Base-by-base conservation (phyloP, 1,139 yeast species). In the Protomyces inouyei region DNA sequence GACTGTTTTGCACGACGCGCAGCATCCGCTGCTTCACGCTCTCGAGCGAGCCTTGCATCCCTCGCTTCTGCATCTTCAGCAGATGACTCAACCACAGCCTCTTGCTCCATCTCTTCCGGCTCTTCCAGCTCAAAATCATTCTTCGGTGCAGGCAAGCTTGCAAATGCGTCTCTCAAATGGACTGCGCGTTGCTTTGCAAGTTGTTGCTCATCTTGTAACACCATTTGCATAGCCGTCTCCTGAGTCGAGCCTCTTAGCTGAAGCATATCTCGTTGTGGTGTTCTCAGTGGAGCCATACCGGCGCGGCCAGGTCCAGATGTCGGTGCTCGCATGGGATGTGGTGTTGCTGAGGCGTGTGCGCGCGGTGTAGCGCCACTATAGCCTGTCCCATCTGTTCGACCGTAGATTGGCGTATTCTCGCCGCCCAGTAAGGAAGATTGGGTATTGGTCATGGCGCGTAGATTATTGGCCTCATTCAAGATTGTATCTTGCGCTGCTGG, bases 41-140 rank as follows among this genome's bases (percentile, higher is more conserved):
- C 71, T 56, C 72, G 70, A 6, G 71, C 65, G 25, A 70, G 55
- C 37, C 72, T 67, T 35, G 75, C 72, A 25, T 75, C 76, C 3
- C 69, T 68, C 59, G 77, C 81, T 10, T 80, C 79, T 21, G 73
- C 74, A 67, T 77, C 82, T 45, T 72, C 75, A 52, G 51, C 46
- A 52, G 67, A 3, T 43, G 28, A 3, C 12, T 67, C 69, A 16
- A 64, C 64, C 23, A 60, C 64, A 14, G 68, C 73, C 21, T 70
- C 71, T 21, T 71, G 74, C 18, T 67, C 74, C 53, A 67, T 18
- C 66, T 36, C 74, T 9, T 75, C 79, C 2, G 78, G 77, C 1
- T 76, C 72, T 4, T 76, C 75, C n/a, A 82, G 73, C 65, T 85
- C 87, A 70, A 82, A 84, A 66, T 84, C 86, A 69, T 85, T 84